Conservation (phyloP, 106 monocot species). For the Gastrodia elata region DNA sequence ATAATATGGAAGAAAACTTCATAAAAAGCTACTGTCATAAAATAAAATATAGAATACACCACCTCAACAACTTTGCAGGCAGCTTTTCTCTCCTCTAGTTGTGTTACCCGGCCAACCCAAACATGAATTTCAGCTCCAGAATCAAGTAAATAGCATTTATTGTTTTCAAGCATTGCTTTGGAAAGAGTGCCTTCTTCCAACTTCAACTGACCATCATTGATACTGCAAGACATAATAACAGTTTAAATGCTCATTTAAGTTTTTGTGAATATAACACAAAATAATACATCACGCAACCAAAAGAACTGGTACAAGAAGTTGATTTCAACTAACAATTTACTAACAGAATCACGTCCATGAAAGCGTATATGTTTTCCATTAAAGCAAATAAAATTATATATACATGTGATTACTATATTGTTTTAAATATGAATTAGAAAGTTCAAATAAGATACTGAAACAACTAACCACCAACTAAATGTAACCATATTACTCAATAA, state of each 20-base stretch:
- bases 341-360: background rate
- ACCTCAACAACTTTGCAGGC: slow-evolving; percentile 77
- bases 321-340: background rate
- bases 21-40: background rate
- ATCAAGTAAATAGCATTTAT: slow-evolving; percentile 89
- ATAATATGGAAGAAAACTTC: too few species aligned
- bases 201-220: slow-evolving; percentile 52
- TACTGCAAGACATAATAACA: slow-evolving; percentile 27
- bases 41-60: background rate
- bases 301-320: background rate
- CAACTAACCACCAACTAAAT: background rate
- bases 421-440: background rate
- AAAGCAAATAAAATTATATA: too few species aligned
- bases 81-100: slow-evolving; percentile 84
- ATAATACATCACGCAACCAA: background rate
- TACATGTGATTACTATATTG: background rate
- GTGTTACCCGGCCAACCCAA: slow-evolving; percentile 92
- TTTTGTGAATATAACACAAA: background rate
- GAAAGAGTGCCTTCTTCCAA: slow-evolving; percentile 55
- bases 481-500: background rate
- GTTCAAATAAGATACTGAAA: background rate
- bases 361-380: too few species aligned
- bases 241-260: slow-evolving; percentile 1
- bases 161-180: slow-evolving; percentile 73
- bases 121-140: slow-evolving; percentile 84